Evolutionary conservation across 495 filamentous ascomycete species (phyloP).

Genomic region (Pyrenula massariospora): DNA sequence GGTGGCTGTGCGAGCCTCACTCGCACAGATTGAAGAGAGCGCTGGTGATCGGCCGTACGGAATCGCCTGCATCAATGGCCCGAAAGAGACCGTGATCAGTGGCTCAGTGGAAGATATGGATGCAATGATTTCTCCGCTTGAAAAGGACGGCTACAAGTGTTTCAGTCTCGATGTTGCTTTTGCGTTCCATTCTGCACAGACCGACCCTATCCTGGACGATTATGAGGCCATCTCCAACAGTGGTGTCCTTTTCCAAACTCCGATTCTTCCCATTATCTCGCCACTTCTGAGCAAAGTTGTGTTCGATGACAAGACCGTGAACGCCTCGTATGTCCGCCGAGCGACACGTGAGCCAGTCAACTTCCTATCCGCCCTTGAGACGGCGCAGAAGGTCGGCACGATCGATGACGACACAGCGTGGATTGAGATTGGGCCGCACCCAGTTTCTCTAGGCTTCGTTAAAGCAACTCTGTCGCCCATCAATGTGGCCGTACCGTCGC

Average conservation of each 20-base stretch:
- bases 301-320: conserved; percentile 10
- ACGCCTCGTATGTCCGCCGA: conserved; percentile 17
- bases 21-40: conserved; percentile 7
- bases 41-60: conserved; percentile 16
- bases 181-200: conserved; percentile 43
- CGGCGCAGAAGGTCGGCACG: conserved; percentile 5
- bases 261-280: conserved; percentile 19
- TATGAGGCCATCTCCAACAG: conserved; percentile 23
- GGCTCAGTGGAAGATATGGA: conserved; percentile 32
- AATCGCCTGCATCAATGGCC: conserved; percentile 53
- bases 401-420: conserved; percentile 12
- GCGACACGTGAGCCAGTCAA: conserved; percentile 18
- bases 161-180: conserved; percentile 33
- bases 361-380: conserved; percentile 17
- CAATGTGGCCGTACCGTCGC: conserved; percentile 28
- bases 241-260: conserved; percentile 21
- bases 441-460: conserved; percentile 18
- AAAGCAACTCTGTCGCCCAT: conserved; percentile 7
- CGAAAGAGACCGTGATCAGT: conserved; percentile 47
- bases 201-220: conserved; percentile 34
- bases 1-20: conserved; percentile 40
- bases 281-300: conserved; percentile 15
- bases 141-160: conserved; percentile 10
- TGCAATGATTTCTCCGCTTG: background rate
- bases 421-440: conserved; percentile 32